Base-by-base conservation (phyloP, 78 protist species). In the Dictyostelium intermedium region DNA sequence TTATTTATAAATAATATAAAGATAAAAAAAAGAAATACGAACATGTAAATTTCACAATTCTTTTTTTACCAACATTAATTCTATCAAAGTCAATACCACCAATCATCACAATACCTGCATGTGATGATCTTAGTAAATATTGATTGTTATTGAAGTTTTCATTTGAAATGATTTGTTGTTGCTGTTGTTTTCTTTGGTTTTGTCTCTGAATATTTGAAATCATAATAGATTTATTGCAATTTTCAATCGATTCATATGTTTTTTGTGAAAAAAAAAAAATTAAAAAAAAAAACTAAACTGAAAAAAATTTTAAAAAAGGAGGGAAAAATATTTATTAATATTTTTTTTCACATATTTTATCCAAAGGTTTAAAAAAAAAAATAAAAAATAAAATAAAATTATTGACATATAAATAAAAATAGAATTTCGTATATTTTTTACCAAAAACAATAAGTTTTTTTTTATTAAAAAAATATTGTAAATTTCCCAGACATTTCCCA, bases 1-100 rank as follows among this genome's bases (percentile, higher is more conserved):
- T n/a, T n/a, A n/a, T n/a, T n/a, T n/a, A n/a, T n/a, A 60, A 56
- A 56, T 20, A 20, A 20, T 20, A 56, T 60, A 60, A 60, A 0
- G 1, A 63, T 63, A 18, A 76, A 11, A 34, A 18, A 14, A 2
- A 9, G 1, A 16, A 20, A 25, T 37, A 79, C 86, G 9, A 61
- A 87, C 93, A 45, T 50, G 85, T 78, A 43, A 87, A 87, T 66
- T 74, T 76, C 9, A 87, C 93, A 25, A 45, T 41, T 79, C 93
- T 87, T 45, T 50, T 76, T 87, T 82, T 32, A 30, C 93, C 93
- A 18, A 87, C 53, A 63, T 63, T 34, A 18, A 87, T 78, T 34
- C 93, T 34, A 61, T 87, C 81, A 30, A 87, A 87, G 13, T 87
- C 85, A 27, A 87, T 87, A 18, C 93, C 84, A 25, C 93, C 93